Conservation (phyloP, 2,329 filamentous ascomycete genomes). For the Pyrenochaeta sp. region DNA sequence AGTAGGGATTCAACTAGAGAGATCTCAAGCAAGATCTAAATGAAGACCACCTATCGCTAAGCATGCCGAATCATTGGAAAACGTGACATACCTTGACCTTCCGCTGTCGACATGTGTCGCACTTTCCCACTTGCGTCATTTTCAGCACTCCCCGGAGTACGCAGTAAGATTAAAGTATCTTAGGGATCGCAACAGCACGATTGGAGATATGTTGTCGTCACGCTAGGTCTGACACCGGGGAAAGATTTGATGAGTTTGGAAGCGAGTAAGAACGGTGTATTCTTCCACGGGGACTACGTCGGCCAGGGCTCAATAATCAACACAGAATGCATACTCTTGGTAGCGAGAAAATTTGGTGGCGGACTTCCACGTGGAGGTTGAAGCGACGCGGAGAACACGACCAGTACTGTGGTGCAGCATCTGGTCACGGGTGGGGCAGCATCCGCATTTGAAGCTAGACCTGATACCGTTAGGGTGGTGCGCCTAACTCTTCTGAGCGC, state of each 20-base stretch:
- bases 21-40: no score
- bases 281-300: neutral
- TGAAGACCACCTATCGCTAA: no score
- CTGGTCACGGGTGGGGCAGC: no score
- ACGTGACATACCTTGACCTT: conserved; percentile 48
- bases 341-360: neutral
- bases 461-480: no score
- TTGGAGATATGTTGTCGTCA: neutral
- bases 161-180: no score
- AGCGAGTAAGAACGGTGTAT: neutral
- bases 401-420: neutral
- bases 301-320: neutral
- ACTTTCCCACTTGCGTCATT: conserved; percentile 45
- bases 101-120: conserved; percentile 39
- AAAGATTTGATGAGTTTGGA: neutral
- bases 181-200: no score
- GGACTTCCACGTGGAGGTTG: neutral
- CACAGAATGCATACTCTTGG: neutral
- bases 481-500: no score
- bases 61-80: no score
- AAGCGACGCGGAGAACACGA: neutral
- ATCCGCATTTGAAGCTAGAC: no score
- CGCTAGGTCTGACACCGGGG: neutral
- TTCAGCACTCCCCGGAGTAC: neutral
- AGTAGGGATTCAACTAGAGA: neutral